These are phyloP conservation scores for Kokia cookei DNA, from an alignment of 441 rosid genomes.

Conservation along the genomic window DNA sequence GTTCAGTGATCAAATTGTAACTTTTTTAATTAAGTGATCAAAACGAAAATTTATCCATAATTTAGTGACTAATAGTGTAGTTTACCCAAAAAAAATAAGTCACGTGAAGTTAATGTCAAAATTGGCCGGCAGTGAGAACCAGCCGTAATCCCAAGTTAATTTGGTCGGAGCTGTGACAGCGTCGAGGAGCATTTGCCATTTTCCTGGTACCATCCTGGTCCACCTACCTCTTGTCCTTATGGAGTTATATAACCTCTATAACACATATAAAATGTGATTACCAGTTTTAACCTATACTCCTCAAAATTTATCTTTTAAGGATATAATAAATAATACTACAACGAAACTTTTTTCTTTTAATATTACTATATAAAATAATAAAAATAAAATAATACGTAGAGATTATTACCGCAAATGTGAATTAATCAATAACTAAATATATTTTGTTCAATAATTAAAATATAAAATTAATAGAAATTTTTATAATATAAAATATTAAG, in stretches of 20 bases:
- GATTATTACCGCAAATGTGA: no score
- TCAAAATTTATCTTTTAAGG: no score
- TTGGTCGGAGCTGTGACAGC: not conserved
- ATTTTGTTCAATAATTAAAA: no score
- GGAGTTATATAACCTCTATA: not conserved
- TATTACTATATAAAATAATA: no score
- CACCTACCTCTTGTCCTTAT: not conserved
- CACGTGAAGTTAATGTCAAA: not conserved
- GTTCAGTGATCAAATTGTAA: no score
- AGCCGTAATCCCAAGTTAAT: not conserved
- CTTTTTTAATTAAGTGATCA: not conserved
- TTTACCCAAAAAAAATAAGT: not conserved
- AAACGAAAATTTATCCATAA: not conserved
- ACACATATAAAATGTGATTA: no score
- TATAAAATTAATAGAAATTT: not conserved
- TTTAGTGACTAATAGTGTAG: not conserved
- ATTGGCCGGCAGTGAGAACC: not conserved
- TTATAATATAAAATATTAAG: not conserved
- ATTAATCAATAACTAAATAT: no score
- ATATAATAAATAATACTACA: no score
- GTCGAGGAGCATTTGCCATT: not conserved
- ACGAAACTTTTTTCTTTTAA: no score
- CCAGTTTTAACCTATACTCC: no score
- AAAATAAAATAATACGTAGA: no score
- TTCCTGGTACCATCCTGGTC: not conserved